phyloP scores from a whole-genome alignment of 2,329 filamentous ascomycete genomes.

The Colletotrichum musae region DNA sequence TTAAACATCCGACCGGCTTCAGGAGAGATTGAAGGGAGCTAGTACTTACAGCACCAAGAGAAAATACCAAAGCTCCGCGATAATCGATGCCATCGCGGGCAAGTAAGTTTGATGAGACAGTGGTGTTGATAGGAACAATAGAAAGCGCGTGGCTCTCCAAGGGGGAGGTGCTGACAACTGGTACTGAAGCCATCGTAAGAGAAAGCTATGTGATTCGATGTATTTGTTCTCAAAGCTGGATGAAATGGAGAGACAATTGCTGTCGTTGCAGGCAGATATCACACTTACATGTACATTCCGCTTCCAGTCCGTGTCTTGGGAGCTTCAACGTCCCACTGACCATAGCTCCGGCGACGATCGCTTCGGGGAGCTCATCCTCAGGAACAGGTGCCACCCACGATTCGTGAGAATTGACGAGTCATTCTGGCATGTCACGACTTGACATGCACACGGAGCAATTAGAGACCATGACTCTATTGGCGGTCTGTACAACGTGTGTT shows the following conservation, averaged over 20 bases:
- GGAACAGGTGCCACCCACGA: too few species aligned
- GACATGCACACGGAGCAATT: too few species aligned
- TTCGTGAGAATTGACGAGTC: too few species aligned
- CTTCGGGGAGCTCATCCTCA: too few species aligned
- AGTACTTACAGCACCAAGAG: neutral
- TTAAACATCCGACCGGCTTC: neutral
- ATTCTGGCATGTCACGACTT: too few species aligned
- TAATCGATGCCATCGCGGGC: neutral
- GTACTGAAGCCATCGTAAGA: neutral
- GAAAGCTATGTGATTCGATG: neutral
- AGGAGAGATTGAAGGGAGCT: accelerated
- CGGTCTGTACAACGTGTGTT: too few species aligned
- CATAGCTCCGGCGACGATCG: too few species aligned
- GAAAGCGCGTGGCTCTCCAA: neutral
- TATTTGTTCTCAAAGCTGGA: neutral
- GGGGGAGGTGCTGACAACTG: neutral
- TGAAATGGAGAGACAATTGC: neutral
- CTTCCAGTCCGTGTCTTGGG: too few species aligned
- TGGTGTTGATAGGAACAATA: neutral
- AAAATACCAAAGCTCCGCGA: neutral
- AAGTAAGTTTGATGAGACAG: neutral
- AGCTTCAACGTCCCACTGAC: too few species aligned
- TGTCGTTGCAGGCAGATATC: too few species aligned
- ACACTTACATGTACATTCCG: too few species aligned
- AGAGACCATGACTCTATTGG: too few species aligned